These are phyloP conservation scores for Mycena indigotica DNA, from an alignment of 768 basidiomycete genomes.

Conservation along the genomic window DNA sequence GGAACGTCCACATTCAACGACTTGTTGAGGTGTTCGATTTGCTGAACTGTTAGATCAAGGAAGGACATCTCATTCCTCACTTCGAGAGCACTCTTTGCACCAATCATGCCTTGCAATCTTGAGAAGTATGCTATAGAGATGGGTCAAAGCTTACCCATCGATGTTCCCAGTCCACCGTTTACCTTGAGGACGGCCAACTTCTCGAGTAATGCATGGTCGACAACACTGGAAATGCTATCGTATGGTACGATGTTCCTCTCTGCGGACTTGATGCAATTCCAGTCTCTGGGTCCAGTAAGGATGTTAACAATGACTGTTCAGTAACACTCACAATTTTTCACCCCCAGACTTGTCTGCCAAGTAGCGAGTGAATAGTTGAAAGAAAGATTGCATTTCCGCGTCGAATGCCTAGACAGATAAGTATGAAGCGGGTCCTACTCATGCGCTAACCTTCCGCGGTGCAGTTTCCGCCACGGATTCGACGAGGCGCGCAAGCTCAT, in stretches of 20 bases:
- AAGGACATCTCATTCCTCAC: constrained; percentile 98
- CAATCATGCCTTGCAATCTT: constrained; percentile 74
- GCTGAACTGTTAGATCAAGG: constrained; percentile 90
- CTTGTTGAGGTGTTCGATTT: constrained; percentile 94
- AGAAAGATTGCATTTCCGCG: constrained; percentile 84
- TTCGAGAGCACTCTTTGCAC: constrained; percentile 91
- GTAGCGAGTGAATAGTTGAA: constrained; percentile 81
- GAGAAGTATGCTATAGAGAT: constrained; percentile 8
- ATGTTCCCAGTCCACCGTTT: constrained; percentile 91
- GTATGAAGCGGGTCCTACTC: neutral
- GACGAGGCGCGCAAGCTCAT: constrained; percentile 70
- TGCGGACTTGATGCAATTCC: constrained; percentile 85
- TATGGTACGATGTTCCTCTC: constrained; percentile 86
- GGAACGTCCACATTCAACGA: constrained; percentile 83
- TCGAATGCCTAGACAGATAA: constrained; percentile 54
- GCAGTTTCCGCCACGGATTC: constrained; percentile 56
- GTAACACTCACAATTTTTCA: constrained; percentile 66
- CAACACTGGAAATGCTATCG: constrained; percentile 59
- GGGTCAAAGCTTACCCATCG: constrained; percentile 61
- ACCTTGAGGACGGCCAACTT: constrained; percentile 95
- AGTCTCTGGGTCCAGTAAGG: constrained; percentile 83
- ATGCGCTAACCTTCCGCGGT: constrained; percentile 54
- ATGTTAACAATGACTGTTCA: too few relatives aligned
- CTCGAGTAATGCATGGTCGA: constrained; percentile 68
- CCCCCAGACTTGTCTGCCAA: constrained; percentile 67